Evolutionary conservation across 2,329 filamentous ascomycete genomes (phyloP), one percentile per base, ranked within the genome.

Genomic region (Zalaria sp.): DNA sequence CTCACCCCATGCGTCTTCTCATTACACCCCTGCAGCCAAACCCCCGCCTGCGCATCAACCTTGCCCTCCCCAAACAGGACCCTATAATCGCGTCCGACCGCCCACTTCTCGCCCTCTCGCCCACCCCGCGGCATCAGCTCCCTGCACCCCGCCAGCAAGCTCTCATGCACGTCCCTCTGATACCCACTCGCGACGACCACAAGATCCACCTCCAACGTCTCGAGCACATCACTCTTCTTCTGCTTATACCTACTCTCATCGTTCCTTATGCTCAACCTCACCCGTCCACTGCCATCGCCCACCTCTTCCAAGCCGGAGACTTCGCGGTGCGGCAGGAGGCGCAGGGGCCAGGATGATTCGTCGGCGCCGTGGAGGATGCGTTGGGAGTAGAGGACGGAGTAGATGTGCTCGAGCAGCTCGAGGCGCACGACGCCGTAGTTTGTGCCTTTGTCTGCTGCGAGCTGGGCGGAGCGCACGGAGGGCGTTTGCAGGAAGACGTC

Each of bases 381-480:
- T 63, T 96, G 89, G 43, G 86, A 73, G 63, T 96, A 96, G 65
- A 94, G 79, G 43, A 75, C 76, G 61, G 89, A 79, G 62, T 93
- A 96, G 27, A 96, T 75, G 43, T 81, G 75, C 61, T 96, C 89
- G 44, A 96, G 83, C 39, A 96, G 74, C 50, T 85, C 77, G n/a
- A 94, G 73, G 5, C 89, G 79, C 3, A 98, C 89, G 4, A 96
- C 89, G 40, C 86, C 83, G 60, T 96, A 96, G 67, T 96, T 96
- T 46, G 89, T 96, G 27, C 78, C 79, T 45, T 82, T 81, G 51
- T 93, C 84, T 40, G 79, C 77, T 10, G 69, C 64, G 40, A 94
- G 67, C 26, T 68, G 67, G 9, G 66, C 62, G 28, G 71, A 66
- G 38, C 88, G 81, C 46, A 79, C 69, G 36, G 69, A 66, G 1